Evolutionary conservation across 352 stramenopile genomes (phyloP), one percentile per base, ranked within the genome.

Genomic region (Phytophthora pisi): DNA sequence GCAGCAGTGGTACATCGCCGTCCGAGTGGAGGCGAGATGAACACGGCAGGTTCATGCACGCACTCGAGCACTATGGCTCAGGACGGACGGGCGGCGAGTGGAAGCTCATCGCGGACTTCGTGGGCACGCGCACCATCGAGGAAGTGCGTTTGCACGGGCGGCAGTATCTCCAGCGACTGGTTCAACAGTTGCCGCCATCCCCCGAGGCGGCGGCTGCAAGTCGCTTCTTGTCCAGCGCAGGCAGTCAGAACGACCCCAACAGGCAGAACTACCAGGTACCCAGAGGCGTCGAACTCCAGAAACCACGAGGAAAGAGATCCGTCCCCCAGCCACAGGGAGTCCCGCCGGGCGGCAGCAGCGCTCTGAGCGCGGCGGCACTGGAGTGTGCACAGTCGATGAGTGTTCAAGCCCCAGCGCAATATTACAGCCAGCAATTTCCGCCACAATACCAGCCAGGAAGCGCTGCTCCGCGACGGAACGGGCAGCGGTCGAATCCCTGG

Each of bases 1-100:
- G 18, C 9, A 31, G 6, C 28, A 31, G 5, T 31, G 28, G 28
- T 31, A 31, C 28, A 31, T 6, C 4, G 28, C 28, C 43, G 18
- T 65, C 50, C 5, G 57, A 64, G 16, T 95, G 89, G 87, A 69
- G 76, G 6, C 72, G 62, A 52, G 84, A 93, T 16, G 87, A 96
- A 57, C 89, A 96, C 64, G 74, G 66, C 16, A 73, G 88, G 11
- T 95, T 96, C 74, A 86, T 96, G 70, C 82, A 92, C 57, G 88
- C 82, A 13, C 74, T 96, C 7, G 89, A 96, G 64, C 64, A 78
- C 11, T 92, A 85, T 54, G 89, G 87, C 1, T 71, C 66, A 8
- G 66, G 79, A 45, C 58, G 61, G 11, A 89, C 61, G 10, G 81
- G 80, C 20, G 74, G 89, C 62, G 85, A 85, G 51, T 95, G 89